Evolutionary conservation across 345 rosid species (phyloP).

Genomic region (Isatis tinctoria): DNA sequence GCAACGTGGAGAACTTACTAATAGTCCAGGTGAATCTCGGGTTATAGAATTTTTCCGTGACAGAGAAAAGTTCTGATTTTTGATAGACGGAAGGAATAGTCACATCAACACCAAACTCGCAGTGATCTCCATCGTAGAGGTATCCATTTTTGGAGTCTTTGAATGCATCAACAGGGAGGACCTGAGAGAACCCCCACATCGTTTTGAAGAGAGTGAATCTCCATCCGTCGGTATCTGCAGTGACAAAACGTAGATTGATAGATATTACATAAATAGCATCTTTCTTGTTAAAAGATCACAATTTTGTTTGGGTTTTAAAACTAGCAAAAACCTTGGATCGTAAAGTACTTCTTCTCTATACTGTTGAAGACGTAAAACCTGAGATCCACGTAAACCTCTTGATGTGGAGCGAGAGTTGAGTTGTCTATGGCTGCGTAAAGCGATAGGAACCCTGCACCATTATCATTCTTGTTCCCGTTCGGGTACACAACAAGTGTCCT

Average conservation of each 20-base stretch:
- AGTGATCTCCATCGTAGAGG: not conserved
- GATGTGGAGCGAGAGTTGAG: not conserved
- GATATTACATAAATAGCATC: too few species aligned
- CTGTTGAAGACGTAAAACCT: constrained; percentile 26
- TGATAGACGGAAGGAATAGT: not conserved
- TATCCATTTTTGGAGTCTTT: not conserved
- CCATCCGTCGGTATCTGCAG: not conserved
- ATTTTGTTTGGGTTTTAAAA: not conserved
- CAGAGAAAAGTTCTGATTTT: constrained; percentile 6
- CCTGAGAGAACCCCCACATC: not conserved
- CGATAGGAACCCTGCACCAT: constrained; percentile 19
- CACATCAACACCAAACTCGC: not conserved
- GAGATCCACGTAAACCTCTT: constrained; percentile 20
- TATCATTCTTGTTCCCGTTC: constrained; percentile 11
- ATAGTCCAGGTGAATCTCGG: constrained; percentile 1
- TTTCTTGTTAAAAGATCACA: not conserved
- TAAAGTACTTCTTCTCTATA: constrained; percentile 21
- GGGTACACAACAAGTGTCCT: constrained; percentile 28
- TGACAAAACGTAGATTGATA: not conserved
- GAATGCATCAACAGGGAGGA: not conserved
- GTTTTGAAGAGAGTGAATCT: not conserved
- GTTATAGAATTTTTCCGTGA: not conserved
- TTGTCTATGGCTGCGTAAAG: constrained; percentile 25
- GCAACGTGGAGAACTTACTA: not conserved
- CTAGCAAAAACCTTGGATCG: constrained; percentile 16